Percentiles rank a stretch among this genome's conserved stretches.
These are phyloP conservation scores for Cutaneotrichosporon sp. DNA, from an alignment of 1,284 basidiomycete genomes.

Conservation along the genomic window DNA sequence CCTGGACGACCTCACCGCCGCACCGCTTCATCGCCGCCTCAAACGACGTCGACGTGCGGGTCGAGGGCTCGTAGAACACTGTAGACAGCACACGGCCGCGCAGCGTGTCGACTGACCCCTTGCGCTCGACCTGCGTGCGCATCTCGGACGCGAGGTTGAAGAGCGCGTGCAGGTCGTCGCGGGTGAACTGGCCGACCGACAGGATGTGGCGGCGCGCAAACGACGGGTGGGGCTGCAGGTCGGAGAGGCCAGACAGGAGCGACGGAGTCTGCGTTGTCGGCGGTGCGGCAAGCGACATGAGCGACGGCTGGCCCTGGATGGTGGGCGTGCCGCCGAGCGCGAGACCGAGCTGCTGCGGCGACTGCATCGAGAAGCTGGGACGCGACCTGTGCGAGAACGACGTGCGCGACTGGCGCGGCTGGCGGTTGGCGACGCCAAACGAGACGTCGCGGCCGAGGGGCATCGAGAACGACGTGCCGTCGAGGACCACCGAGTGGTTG, in stretches of 20 bases:
- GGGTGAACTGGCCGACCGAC: conserved; percentile 87
- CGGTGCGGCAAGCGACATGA: conserved; percentile 40
- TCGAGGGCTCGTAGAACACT: conserved; percentile 98
- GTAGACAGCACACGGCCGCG: conserved; percentile 88
- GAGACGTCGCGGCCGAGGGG: conserved; percentile 75
- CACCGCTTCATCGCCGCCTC: conserved; percentile 98
- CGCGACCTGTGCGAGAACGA: conserved; percentile 42
- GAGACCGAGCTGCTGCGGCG: conserved; percentile 13
- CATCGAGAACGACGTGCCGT: conserved; percentile 67
- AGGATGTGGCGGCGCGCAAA: conserved; percentile 87
- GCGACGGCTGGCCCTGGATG: conserved; percentile 19
- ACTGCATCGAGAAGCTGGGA: conserved; percentile 29
- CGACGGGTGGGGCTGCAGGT: conserved; percentile 58
- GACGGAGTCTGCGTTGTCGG: conserved; percentile 15
- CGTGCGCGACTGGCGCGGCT: background rate
- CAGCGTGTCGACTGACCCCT: conserved; percentile 81
- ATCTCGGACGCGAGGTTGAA: conserved; percentile 96
- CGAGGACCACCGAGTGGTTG: conserved; percentile 85
- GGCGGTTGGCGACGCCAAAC: conserved; percentile 53
- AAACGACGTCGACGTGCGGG: conserved; percentile 92
- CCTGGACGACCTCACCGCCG: conserved; percentile 87
- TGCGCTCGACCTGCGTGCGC: conserved; percentile 89
- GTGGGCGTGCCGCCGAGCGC: conserved; percentile 18
- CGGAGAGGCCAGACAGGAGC: conserved; percentile 48
- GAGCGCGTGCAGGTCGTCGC: conserved; percentile 85